A percentile compares a stretch with the other conserved stretches of the same genome.
phyloP scores from a whole-genome alignment of 2,329 filamentous ascomycete species.

The Fusarium veterinarium region DNA sequence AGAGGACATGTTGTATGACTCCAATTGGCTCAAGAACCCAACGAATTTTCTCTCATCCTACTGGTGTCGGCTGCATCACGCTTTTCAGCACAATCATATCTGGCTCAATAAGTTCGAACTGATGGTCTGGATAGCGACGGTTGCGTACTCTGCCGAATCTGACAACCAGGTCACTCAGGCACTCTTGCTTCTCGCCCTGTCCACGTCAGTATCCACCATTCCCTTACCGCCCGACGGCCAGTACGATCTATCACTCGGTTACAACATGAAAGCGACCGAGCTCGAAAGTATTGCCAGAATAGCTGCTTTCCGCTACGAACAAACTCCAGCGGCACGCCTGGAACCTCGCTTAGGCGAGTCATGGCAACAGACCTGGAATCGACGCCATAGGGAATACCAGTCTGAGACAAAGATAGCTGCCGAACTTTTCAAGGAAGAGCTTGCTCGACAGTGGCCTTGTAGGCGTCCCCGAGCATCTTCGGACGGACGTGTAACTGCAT shows the following conservation, averaged over 20 bases:
- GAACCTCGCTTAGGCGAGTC: background rate
- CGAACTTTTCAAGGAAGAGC: background rate
- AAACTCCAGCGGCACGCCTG: too few relatives aligned
- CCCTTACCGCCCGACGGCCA: background rate
- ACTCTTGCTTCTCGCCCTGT: slow-evolving; percentile 18
- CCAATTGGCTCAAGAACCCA: background rate
- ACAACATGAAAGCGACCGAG: background rate
- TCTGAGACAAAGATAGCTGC: slow-evolving; percentile 6
- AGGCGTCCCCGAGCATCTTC: background rate
- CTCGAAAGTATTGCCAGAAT: background rate
- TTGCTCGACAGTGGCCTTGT: slow-evolving; percentile 31
- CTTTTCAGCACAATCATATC: background rate
- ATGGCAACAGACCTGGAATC: background rate
- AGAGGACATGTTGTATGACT: background rate
- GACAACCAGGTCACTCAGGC: background rate
- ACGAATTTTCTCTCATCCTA: background rate
- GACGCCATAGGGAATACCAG: background rate
- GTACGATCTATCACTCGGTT: slow-evolving; percentile 3
- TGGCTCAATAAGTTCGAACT: background rate
- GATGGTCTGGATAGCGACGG: background rate
- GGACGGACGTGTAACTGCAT: background rate
- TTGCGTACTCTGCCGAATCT: background rate
- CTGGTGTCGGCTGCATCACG: background rate
- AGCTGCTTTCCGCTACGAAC: too few relatives aligned
- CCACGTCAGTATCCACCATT: background rate